A percentile compares a stretch with the other conserved stretches of the same genome.
phyloP scores from a whole-genome alignment of 2,329 filamentous ascomycete species.

The Sphaerulina populicola region DNA sequence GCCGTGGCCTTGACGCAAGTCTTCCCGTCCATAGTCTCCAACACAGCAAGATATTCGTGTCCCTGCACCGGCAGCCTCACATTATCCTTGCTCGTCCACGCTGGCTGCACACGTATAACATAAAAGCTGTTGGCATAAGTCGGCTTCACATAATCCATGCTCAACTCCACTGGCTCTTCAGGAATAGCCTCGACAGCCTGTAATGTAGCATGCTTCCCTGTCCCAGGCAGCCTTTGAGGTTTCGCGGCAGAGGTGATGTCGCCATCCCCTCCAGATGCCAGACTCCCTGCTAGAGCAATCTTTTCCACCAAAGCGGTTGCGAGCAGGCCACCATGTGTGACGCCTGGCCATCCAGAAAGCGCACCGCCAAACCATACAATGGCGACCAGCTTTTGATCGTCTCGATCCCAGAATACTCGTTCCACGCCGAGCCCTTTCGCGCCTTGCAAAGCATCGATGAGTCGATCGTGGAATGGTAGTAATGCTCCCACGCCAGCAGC shows the following conservation, averaged over 20 bases:
- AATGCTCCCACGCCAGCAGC: constrained; percentile 6
- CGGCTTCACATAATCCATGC: constrained; percentile 54
- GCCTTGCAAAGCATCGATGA: constrained; percentile 33
- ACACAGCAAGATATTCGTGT: constrained; percentile 45
- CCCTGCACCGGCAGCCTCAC: constrained; percentile 20
- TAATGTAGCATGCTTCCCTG: constrained; percentile 29
- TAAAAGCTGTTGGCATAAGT: constrained; percentile 56
- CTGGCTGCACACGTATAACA: constrained; percentile 47
- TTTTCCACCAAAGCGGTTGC: constrained; percentile 63
- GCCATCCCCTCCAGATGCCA: constrained; percentile 29
- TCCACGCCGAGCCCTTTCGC: constrained; percentile 43
- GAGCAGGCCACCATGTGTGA: constrained; percentile 63
- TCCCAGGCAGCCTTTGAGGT: constrained; percentile 29
- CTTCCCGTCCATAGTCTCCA: constrained; percentile 48
- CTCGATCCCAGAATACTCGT: constrained; percentile 55
- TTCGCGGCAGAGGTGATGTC: constrained; percentile 21
- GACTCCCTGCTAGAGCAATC: constrained; percentile 57
- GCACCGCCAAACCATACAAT: constrained; percentile 62
- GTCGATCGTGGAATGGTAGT: constrained; percentile 15
- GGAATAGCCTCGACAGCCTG: constrained; percentile 10
- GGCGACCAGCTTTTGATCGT: constrained; percentile 50
- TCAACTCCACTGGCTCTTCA: constrained; percentile 34
- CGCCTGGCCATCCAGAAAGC: constrained; percentile 60
- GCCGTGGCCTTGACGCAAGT: constrained; percentile 49
- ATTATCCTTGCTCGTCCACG: constrained; percentile 17